Base-by-base conservation (phyloP, 441 rosid species). In the Gossypium lobatum region DNA sequence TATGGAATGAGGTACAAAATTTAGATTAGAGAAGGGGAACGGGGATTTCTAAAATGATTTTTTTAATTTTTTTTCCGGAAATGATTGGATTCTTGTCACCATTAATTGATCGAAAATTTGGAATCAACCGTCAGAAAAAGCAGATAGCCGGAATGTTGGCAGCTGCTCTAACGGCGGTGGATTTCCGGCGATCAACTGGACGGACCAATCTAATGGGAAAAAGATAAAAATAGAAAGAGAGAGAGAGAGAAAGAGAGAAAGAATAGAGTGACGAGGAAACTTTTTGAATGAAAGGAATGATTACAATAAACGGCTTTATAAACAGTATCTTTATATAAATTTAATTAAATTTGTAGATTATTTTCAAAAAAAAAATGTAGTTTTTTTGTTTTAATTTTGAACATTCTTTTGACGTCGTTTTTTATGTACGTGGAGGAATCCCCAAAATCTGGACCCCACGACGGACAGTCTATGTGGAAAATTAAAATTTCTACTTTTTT, bases 161-260 rank as follows among this genome's bases (percentile, higher is more conserved):
- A 61, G 75, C 16, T 71, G 67, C 65, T 77, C 82, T 52, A 78
- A 80, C 80, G 74, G 79, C 50, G 62, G 25, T 20, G 5, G 79
- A 48, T 53, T 75, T 17, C 80, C 81, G 78, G 82, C 72, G 80
- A 83, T 72, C 79, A 71, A 77, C 71, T 77, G 74, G 54, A 77
- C 68, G 50, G 62, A 74, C 78, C 17, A 28, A 37, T 71, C 31
- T 10, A 28, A 59, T 5, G 26, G 10, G 0, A 21, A 17, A 59
- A 39, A 26, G 26, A 65, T 53, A 11, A 16, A 20, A 26, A 26
- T 4, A 25, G 64, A 14, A 2, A 59, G 16, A 59, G 9, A 60
- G 8, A 11, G 2, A 11, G 16, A 10, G 3, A 4, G 0, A 59
- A 20, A 20, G 54, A 70, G 11, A n/a, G n/a, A n/a, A n/a, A n/a